phyloP scores from a whole-genome alignment of 2,329 filamentous ascomycete species.

The Hymenoscyphus scutula region DNA sequence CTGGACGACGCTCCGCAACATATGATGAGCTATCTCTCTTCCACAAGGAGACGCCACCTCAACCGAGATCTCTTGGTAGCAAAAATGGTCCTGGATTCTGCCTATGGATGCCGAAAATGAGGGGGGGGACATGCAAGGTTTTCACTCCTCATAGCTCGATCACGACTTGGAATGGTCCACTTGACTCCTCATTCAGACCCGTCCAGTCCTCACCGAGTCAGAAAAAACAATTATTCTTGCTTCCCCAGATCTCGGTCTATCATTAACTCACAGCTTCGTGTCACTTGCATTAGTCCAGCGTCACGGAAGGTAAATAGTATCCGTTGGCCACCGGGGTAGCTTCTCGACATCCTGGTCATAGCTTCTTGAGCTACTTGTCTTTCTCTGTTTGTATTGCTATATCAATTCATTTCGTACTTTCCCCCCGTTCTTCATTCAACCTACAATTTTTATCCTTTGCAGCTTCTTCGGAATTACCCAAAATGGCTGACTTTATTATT shows the following conservation, averaged over 20 bases:
- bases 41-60: background rate
- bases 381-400: background rate
- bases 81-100: background rate
- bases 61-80: background rate
- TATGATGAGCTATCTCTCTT: background rate
- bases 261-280: background rate
- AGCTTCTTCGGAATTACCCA: background rate
- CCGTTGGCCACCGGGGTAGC: slow-evolving; percentile 9
- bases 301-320: slow-evolving; percentile 3
- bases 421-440: background rate
- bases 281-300: background rate
- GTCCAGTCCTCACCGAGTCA: background rate
- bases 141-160: background rate
- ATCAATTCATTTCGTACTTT: background rate
- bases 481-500: slow-evolving; percentile 23
- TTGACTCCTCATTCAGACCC: background rate
- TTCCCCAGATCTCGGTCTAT: slow-evolving; percentile 5
- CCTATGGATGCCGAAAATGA: background rate
- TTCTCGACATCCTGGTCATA: slow-evolving; percentile 6
- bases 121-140: background rate
- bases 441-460: background rate
- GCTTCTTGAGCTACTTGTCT: slow-evolving; percentile 1
- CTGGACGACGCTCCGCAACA: background rate
- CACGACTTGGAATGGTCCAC: no score
- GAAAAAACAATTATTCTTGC: background rate